A percentile compares a stretch with the other conserved stretches of the same genome.
Evolutionary conservation across 148 eudicot genomes (phyloP).

Genomic region (Polygonum maritimum): DNA sequence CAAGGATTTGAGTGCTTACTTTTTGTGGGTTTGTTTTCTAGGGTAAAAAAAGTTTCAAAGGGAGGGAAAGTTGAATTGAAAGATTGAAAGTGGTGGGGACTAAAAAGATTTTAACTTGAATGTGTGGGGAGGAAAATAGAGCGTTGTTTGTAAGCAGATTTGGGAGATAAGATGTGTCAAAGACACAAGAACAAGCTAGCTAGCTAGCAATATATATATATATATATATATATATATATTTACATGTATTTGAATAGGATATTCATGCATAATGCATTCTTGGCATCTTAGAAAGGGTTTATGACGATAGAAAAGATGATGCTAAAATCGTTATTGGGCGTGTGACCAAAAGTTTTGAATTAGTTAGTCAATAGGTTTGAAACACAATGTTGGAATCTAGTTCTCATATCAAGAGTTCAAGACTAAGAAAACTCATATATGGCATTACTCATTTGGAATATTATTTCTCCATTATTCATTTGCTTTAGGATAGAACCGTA

Average conservation of each 20-base stretch:
- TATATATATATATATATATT: too few relatives aligned
- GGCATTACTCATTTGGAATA: too few relatives aligned
- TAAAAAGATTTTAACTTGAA: background rate
- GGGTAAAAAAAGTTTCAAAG: background rate
- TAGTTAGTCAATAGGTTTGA: background rate
- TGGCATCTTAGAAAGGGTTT: background rate
- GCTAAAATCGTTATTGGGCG: background rate
- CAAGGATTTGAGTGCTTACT: slow-evolving; percentile 8
- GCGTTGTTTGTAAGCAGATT: slow-evolving; percentile 8
- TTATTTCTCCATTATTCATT: too few relatives aligned
- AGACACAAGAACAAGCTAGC: background rate
- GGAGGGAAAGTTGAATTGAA: background rate
- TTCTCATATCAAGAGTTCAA: too few relatives aligned
- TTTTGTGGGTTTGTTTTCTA: slow-evolving; percentile 3
- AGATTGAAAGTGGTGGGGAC: slow-evolving; percentile 3
- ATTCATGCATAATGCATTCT: background rate
- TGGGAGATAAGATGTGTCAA: slow-evolving; percentile 2
- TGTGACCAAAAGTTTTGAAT: background rate
- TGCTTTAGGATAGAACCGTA: too few relatives aligned
- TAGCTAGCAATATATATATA: background rate
- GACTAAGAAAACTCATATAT: too few relatives aligned
- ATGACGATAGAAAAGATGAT: background rate
- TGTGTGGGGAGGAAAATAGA: background rate
- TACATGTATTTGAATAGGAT: too few relatives aligned
- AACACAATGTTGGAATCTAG: background rate